Conservation (phyloP, 2,329 filamentous ascomycete species). For the Claviceps pazoutovae region DNA sequence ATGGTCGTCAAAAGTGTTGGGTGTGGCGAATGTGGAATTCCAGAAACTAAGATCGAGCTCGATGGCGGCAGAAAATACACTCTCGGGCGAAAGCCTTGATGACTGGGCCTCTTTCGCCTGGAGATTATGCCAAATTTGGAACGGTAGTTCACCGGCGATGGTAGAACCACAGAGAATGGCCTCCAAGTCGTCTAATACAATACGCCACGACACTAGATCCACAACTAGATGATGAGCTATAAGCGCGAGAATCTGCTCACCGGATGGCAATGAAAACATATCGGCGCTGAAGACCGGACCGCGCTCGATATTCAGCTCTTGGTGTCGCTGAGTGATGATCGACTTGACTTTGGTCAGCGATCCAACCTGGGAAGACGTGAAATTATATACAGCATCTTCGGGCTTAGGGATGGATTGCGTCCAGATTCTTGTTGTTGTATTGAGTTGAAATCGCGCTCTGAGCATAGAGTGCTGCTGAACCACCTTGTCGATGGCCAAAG, state of each 20-base stretch:
- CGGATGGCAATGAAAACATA: not conserved
- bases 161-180: constrained; percentile 16
- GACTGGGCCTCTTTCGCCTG: not conserved
- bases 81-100: not conserved
- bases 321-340: not conserved
- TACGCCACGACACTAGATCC: constrained; percentile 31
- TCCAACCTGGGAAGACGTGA: not conserved
- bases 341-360: not conserved
- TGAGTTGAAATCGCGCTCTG: constrained; percentile 2
- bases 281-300: constrained; percentile 13
- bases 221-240: constrained; percentile 25
- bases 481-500: not conserved
- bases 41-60: constrained; percentile 2
- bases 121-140: constrained; percentile 21
- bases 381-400: not conserved
- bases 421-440: not conserved
- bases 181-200: constrained; percentile 30
- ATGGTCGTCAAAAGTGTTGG: constrained; percentile 2
- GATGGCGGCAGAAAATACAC: not conserved
- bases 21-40: not conserved
- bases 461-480: constrained; percentile 7
- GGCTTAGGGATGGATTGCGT: constrained; percentile 1
- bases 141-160: constrained; percentile 15
- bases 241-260: constrained; percentile 16
- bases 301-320: constrained; percentile 1